These are phyloP conservation scores for Septoria linicola DNA, from an alignment of 2,329 filamentous ascomycete species.

Conservation along the genomic window DNA sequence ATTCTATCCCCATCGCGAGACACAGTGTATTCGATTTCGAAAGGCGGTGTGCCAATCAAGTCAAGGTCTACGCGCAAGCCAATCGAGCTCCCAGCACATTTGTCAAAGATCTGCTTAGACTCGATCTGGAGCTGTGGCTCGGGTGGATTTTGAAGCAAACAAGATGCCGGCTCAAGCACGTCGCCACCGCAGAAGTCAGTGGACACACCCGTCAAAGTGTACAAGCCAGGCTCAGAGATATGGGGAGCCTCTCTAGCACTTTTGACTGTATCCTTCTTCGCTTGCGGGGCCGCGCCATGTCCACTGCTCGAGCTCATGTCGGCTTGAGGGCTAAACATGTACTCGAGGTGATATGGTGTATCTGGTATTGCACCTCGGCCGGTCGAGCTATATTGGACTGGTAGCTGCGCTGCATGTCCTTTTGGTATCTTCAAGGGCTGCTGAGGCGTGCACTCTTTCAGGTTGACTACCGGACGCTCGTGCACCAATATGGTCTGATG, in stretches of 20 bases:
- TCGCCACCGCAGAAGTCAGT: conserved; percentile 84
- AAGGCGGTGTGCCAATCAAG: conserved; percentile 87
- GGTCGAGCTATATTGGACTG: conserved; percentile 66
- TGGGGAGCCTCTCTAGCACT: conserved; percentile 61
- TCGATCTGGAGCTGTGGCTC: conserved; percentile 75
- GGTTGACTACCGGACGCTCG: conserved; percentile 72
- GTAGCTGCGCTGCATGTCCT: conserved; percentile 66
- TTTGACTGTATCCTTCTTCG: conserved; percentile 61
- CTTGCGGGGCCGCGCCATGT: conserved; percentile 59
- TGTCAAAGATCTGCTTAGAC: conserved; percentile 83
- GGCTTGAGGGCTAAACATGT: conserved; percentile 76
- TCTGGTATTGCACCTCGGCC: conserved; percentile 58
- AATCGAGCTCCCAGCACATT: conserved; percentile 90
- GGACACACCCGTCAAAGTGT: conserved; percentile 76
- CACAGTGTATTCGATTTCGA: conserved; percentile 75
- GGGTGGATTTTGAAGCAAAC: conserved; percentile 84
- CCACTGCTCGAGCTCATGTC: conserved; percentile 68
- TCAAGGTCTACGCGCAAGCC: conserved; percentile 86
- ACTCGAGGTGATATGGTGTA: conserved; percentile 70
- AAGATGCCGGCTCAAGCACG: conserved; percentile 90
- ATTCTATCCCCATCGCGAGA: conserved; percentile 59
- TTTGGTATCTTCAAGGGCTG: conserved; percentile 81
- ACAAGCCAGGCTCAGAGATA: conserved; percentile 78
- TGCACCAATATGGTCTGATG: conserved; percentile 81
- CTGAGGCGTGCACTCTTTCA: conserved; percentile 74